Evolutionary conservation across 192 early-diverging fungal genomes (phyloP).

Genomic region (Backusella sp.): DNA sequence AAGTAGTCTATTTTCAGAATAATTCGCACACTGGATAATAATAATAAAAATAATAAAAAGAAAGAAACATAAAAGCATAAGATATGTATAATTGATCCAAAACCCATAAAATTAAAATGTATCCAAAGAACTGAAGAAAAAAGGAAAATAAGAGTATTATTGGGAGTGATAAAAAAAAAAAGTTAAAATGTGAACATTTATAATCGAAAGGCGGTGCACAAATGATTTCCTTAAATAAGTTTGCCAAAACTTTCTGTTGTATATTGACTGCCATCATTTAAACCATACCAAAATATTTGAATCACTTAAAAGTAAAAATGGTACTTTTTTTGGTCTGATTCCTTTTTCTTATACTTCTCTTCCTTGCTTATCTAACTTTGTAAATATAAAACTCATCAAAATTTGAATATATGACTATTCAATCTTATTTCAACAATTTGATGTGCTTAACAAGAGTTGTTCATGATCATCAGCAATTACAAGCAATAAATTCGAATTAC

Average conservation of each 20-base stretch:
- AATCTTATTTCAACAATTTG: neutral
- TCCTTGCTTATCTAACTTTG: conserved; percentile 1
- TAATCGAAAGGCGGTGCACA: neutral
- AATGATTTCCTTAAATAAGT: neutral
- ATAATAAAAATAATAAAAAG: too few species aligned
- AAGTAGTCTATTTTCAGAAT: conserved; percentile 1
- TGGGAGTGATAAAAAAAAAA: neutral
- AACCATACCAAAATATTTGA: neutral
- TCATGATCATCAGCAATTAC: neutral
- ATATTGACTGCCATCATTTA: neutral
- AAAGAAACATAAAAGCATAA: neutral
- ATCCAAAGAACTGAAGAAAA: neutral
- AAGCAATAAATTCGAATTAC: neutral
- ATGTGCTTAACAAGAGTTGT: neutral
- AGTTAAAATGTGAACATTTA: neutral
- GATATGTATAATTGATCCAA: neutral
- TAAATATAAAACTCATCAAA: neutral
- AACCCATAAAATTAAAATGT: neutral
- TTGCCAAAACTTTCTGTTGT: neutral
- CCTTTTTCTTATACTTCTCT: neutral
- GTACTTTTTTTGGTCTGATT: neutral
- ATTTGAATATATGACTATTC: neutral
- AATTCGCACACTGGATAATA: neutral
- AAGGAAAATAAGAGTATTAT: neutral
- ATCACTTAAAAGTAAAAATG: conserved; percentile 2